Conservation (phyloP, 2,329 filamentous ascomycete genomes). For the Dissoconium aciculare region DNA sequence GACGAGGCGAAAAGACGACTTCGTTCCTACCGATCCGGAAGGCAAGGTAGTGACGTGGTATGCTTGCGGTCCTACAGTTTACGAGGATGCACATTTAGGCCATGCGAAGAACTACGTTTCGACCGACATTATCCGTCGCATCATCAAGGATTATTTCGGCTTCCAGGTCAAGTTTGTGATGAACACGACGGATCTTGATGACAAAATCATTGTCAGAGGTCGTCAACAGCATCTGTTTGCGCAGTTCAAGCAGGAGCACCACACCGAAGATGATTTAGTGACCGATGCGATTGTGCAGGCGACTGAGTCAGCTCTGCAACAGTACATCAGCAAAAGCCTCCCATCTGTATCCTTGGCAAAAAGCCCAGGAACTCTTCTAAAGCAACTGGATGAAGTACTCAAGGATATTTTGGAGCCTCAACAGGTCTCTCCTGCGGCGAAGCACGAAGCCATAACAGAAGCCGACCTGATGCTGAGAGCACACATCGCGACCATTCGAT, state of each 20-base stretch:
- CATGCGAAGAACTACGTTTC: slow-evolving; percentile 85
- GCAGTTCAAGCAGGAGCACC: slow-evolving; percentile 46
- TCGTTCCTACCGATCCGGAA: slow-evolving; percentile 54
- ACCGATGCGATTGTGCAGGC: slow-evolving; percentile 36
- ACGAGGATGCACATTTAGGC: slow-evolving; percentile 67
- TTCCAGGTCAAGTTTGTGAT: slow-evolving; percentile 77
- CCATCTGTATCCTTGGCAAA: slow-evolving; percentile 33
- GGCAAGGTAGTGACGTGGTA: slow-evolving; percentile 67
- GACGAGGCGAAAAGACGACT: slow-evolving; percentile 57
- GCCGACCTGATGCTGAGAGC: slow-evolving; percentile 81
- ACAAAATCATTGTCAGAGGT: slow-evolving; percentile 47
- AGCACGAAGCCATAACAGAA: slow-evolving; percentile 53
- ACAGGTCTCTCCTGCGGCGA: slow-evolving; percentile 37
- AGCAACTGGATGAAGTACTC: slow-evolving; percentile 38
- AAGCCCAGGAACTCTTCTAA: slow-evolving; percentile 34
- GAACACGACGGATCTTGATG: slow-evolving; percentile 75
- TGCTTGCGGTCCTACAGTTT: slow-evolving; percentile 68
- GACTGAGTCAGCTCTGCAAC: slow-evolving; percentile 40
- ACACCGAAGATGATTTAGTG: slow-evolving; percentile 31
- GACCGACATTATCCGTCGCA: slow-evolving; percentile 73
- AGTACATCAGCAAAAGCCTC: slow-evolving; percentile 60
- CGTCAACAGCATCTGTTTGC: slow-evolving; percentile 64
- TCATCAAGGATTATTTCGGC: slow-evolving; percentile 68
- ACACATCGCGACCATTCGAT: slow-evolving; percentile 54
- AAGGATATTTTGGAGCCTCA: slow-evolving; percentile 39